Conservation (phyloP, 208 protist genomes). For the Leishmania aethiopica region DNA sequence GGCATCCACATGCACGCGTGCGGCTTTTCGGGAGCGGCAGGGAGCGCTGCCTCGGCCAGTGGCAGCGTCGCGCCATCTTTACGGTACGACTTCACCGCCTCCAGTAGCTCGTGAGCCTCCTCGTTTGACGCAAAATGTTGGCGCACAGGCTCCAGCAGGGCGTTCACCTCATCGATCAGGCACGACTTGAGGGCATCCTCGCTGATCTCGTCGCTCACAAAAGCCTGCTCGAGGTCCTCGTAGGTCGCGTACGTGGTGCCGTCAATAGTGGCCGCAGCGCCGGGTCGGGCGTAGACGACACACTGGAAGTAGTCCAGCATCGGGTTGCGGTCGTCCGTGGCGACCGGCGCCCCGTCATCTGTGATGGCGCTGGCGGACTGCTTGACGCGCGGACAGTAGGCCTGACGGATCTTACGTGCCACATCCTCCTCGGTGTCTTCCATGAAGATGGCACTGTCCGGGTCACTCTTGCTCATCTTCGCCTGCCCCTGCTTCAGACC, state of each 20-base stretch:
- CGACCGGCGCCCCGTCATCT: constrained; percentile 75
- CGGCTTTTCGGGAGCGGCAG: constrained; percentile 37
- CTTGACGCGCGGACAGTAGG: constrained; percentile 92
- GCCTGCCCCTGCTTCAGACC: constrained; percentile 95
- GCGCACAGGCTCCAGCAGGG: constrained; percentile 94
- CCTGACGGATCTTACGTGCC: constrained; percentile 94
- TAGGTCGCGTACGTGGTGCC: constrained; percentile 74
- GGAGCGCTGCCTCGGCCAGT: constrained; percentile 13
- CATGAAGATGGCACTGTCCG: constrained; percentile 99
- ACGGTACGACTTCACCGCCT: constrained; percentile 87
- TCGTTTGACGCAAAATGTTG: constrained; percentile 91
- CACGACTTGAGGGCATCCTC: constrained; percentile 86
- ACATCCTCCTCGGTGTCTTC: constrained; percentile 97
- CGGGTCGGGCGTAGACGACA: constrained; percentile 87
- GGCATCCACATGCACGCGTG: constrained; percentile 78
- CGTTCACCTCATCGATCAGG: constrained; percentile 89
- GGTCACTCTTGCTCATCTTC: constrained; percentile 99
- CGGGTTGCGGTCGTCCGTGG: constrained; percentile 93
- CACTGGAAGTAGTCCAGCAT: constrained; percentile 96
- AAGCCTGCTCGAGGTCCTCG: constrained; percentile 79
- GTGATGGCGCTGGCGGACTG: constrained; percentile 51
- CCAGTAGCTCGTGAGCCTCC: constrained; percentile 86
- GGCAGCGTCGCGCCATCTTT: constrained; percentile 33
- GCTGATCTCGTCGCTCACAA: constrained; percentile 63
- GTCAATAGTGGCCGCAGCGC: constrained; percentile 40